Percentiles rank a stretch among this genome's conserved stretches.
Conservation (phyloP, 23 red algal genomes). For the Gracilariopsis chorda region DNA sequence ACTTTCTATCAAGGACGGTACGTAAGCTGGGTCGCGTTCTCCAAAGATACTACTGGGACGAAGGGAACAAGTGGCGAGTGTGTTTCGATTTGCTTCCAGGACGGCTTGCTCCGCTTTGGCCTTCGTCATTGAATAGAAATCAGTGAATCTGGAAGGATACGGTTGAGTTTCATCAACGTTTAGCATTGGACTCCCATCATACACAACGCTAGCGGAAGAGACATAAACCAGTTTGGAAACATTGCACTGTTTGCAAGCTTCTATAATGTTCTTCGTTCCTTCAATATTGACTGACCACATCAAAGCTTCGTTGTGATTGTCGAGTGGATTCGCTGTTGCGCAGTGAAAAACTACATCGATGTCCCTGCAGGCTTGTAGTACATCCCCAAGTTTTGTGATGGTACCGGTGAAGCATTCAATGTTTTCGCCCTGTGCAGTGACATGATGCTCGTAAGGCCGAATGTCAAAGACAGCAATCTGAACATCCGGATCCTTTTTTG, state of each 20-base stretch:
- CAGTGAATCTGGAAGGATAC: constrained; percentile 53
- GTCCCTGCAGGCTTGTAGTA: constrained; percentile 26
- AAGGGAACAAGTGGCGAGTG: constrained; percentile 37
- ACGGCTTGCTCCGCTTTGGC: constrained; percentile 65
- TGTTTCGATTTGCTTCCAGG: constrained; percentile 40
- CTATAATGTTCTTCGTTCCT: constrained; percentile 82
- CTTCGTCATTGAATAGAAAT: constrained; percentile 88
- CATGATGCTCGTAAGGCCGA: constrained; percentile 22
- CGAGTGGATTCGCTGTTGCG: constrained; percentile 45
- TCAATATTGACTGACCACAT: constrained; percentile 84
- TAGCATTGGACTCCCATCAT: constrained; percentile 68
- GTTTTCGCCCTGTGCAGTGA: neutral
- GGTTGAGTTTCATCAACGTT: constrained; percentile 72
- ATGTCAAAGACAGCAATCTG: constrained; percentile 55
- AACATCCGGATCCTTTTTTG: neutral
- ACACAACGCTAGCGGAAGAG: constrained; percentile 84
- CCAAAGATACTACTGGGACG: constrained; percentile 81
- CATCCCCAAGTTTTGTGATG: constrained; percentile 38
- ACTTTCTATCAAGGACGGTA: constrained; percentile 72
- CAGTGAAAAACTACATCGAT: constrained; percentile 56
- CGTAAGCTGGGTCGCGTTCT: constrained; percentile 78
- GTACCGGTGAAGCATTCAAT: constrained; percentile 15
- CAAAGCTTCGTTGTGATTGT: constrained; percentile 46
- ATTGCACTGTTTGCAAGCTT: constrained; percentile 64
- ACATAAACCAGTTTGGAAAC: constrained; percentile 77